Evolutionary conservation across 352 stramenopile species (phyloP), one percentile per base, ranked within the genome.

Genomic region (Halophytophthora batemanensis): DNA sequence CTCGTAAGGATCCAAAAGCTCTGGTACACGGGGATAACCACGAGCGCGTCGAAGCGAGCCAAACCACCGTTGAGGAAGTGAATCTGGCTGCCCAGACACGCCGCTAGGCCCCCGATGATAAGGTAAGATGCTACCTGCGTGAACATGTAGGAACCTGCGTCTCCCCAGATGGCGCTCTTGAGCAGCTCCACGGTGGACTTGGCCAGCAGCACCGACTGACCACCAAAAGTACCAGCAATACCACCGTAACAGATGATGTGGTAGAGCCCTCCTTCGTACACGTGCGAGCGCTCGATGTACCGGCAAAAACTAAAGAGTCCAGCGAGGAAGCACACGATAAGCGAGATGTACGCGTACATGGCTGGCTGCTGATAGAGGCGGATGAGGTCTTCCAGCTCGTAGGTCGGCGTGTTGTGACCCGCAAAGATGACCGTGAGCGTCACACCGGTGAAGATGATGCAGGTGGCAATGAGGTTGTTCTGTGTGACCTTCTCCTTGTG

Each of bases 1-100:
- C 85, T 93, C 64, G 69, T 95, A 34, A 96, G 64, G 50, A 95
- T 96, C 75, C 85, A 96, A 48, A 96, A 96, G 58, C 75, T 92
- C 53, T 96, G 86, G 56, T 96, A 96, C 35, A 97, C 82, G 18
- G 89, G 89, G 31, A 96, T 82, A 7, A 97, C 80, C 19, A 93
- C 66, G 8, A 97, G 80, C 17, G 86, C 82, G 51, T 96, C 86
- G 51, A 96, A 97, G 42, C 86, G 84, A 25, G 79, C 79, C 22
- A 97, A 71, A 14, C 86, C 89, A 40, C 81, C 77, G 52, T 97
- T 97, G 45, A 97, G 69, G 53, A 96, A 95, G 52, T 89, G 76
- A 21, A 96, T 70, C 37, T 97, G 89, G 37, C 69, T 87, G 8
- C 85, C 67, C 1, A 96, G 61, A 52, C 79, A 95, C 18, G 77